These are phyloP conservation scores for Austroboletus festivus DNA, from an alignment of 768 basidiomycete species.

Conservation along the genomic window DNA sequence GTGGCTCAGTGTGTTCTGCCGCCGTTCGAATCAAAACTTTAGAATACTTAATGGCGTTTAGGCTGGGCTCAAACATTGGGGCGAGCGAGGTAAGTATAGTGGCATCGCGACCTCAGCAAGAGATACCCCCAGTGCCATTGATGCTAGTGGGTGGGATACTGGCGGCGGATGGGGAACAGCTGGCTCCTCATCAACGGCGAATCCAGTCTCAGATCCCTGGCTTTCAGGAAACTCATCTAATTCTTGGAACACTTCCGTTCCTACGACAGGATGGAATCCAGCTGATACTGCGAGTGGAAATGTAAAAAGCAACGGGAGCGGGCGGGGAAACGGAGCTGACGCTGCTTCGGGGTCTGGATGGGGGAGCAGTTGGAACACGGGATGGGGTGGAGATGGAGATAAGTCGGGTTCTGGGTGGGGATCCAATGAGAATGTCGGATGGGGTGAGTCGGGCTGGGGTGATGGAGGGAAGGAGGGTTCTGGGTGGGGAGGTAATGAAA, in stretches of 20 bases:
- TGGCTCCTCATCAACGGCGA: constrained; percentile 1
- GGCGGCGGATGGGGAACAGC: constrained; percentile 1
- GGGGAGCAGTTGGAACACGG: background rate
- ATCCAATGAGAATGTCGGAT: background rate
- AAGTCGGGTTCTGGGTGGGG: background rate
- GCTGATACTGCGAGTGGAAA: background rate
- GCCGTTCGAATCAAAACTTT: background rate
- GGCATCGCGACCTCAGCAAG: background rate
- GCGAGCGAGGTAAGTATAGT: constrained; percentile 1
- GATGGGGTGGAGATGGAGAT: background rate
- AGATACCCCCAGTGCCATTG: background rate
- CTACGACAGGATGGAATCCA: background rate
- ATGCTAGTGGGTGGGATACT: constrained; percentile 6
- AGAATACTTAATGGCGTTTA: background rate
- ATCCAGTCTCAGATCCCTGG: background rate
- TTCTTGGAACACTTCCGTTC: background rate
- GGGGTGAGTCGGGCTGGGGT: background rate
- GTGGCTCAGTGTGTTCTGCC: constrained; percentile 13
- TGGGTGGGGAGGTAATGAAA: background rate
- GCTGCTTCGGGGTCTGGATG: background rate
- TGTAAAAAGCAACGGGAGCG: background rate
- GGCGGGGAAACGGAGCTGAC: constrained; percentile 4
- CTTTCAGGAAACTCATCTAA: background rate
- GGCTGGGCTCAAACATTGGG: constrained; percentile 9
- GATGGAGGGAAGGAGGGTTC: background rate